Conservation (phyloP, 2,329 filamentous ascomycete genomes). For the Arthrobotrys musiformis region DNA sequence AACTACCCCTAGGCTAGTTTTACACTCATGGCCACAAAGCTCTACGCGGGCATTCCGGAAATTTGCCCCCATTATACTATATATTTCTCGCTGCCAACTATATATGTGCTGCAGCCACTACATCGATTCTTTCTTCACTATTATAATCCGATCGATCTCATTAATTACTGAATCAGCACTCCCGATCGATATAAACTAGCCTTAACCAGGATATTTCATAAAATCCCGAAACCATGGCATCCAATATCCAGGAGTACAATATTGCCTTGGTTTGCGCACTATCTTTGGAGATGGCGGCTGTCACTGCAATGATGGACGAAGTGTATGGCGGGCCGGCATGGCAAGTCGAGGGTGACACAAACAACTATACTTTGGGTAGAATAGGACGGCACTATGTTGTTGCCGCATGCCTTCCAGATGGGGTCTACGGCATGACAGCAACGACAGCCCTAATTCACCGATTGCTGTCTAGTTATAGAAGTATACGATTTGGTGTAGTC, state of each 20-base stretch:
- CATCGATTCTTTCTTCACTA: too few relatives aligned
- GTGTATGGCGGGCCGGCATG: constrained; percentile 51
- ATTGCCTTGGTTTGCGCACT: constrained; percentile 61
- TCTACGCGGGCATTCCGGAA: too few relatives aligned
- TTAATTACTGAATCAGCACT: too few relatives aligned
- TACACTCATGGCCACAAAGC: too few relatives aligned
- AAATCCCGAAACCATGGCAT: not conserved
- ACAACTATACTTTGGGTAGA: constrained; percentile 58
- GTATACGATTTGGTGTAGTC: not conserved
- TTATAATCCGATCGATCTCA: too few relatives aligned
- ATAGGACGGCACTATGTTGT: constrained; percentile 59
- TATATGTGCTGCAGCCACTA: too few relatives aligned
- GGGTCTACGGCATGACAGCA: constrained; percentile 54
- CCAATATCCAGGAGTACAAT: constrained; percentile 59
- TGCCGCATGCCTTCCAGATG: constrained; percentile 55
- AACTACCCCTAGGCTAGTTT: too few relatives aligned
- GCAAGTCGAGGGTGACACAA: constrained; percentile 53
- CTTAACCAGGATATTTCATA: too few relatives aligned
- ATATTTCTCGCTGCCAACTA: too few relatives aligned
- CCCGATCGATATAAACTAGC: too few relatives aligned
- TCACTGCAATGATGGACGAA: constrained; percentile 60
- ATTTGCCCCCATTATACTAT: too few relatives aligned
- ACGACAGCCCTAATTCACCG: constrained; percentile 41
- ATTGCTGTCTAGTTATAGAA: constrained; percentile 30
- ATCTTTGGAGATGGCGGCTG: constrained; percentile 59